A percentile compares a stretch with the other conserved stretches of the same genome.
phyloP scores from a whole-genome alignment of 2,329 filamentous ascomycete genomes.

The Sporothrix humicola region DNA sequence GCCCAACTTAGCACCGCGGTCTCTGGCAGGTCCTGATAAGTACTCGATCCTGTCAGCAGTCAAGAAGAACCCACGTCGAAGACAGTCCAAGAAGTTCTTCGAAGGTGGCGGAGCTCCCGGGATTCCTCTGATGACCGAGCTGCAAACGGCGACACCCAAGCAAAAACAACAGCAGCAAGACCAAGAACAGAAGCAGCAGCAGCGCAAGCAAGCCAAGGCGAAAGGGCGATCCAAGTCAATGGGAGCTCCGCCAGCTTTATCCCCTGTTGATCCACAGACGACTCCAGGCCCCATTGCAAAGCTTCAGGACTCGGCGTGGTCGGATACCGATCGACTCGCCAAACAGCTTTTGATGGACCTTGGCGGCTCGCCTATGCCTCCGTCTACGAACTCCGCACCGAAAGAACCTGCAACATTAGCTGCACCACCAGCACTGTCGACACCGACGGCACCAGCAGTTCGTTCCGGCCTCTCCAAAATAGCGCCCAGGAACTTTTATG shows the following conservation, averaged over 20 bases:
- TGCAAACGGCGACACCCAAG: background rate
- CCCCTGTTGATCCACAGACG: no score
- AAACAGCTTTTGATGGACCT: constrained; percentile 27
- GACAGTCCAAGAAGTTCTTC: constrained; percentile 34
- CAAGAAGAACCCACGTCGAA: constrained; percentile 50
- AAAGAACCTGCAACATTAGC: no score
- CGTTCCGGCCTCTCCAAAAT: background rate
- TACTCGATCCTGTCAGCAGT: constrained; percentile 58
- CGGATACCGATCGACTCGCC: constrained; percentile 24
- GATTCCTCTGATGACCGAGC: background rate
- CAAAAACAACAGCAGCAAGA: constrained; percentile 6
- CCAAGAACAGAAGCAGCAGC: background rate
- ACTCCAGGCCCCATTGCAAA: background rate
- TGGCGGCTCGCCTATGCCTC: background rate
- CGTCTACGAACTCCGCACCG: no score
- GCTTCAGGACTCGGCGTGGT: background rate
- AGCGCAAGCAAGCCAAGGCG: background rate
- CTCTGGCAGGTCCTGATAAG: background rate
- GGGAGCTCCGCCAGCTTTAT: background rate
- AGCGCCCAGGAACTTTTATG: background rate
- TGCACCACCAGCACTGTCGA: no score
- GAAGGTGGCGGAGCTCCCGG: constrained; percentile 15
- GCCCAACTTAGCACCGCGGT: background rate
- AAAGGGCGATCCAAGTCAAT: constrained; percentile 30
- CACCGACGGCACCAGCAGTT: background rate